Base-by-base conservation (phyloP, 306 rosid genomes). In the Dalbergia oliveri region DNA sequence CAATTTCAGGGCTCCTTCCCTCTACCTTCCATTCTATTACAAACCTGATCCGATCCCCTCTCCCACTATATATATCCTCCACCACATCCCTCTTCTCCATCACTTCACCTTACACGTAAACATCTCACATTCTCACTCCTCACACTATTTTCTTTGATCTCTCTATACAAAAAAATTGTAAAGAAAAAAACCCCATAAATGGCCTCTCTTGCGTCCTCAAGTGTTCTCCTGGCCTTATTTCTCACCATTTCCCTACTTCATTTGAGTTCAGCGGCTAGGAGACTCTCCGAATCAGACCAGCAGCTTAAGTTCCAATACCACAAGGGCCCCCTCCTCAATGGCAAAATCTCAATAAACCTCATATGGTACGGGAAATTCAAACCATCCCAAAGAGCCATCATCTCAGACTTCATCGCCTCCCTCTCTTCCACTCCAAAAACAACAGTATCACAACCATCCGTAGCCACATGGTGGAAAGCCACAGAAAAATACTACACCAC, bases 321-420 rank as follows among this genome's bases (percentile, higher is more conserved):
- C 79, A 58, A 72, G 45, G 88, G 86, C 44, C 83, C 83, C 77
- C 89, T 87, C 21, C 69, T 87, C 4, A 56, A 16, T 0, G 89
- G 89, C 0, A 76, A 79, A 84, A 82, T 87, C 74, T 65, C 87
- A 0, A 49, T 87, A 3, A 65, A 86, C 56, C 73, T 87, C 67
- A 86, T 89, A 8, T 89, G 88, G 91, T 89, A 89, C 5, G 91
- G 88, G 1, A 89, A 83, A 0, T 89, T 87, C 88, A 87, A 87
- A 14, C 87, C 88, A 47, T 81, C 91, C 13, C 87, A 89, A n/a
- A 61, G 84, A 53, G 83, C 91, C 15, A 87, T 87, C 0, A 3
- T 89, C 16, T 80, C 91, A 0, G 90, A 89, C 47, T 87, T 87
- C 73, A 50, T 84, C 33, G 67, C 86, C 53, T 87, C 90, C 31